Percentiles rank a stretch among this genome's conserved stretches.
These are phyloP conservation scores for Aurantiochytrium sp. DNA, from an alignment of 108 stramenopile genomes.

Conservation along the genomic window DNA sequence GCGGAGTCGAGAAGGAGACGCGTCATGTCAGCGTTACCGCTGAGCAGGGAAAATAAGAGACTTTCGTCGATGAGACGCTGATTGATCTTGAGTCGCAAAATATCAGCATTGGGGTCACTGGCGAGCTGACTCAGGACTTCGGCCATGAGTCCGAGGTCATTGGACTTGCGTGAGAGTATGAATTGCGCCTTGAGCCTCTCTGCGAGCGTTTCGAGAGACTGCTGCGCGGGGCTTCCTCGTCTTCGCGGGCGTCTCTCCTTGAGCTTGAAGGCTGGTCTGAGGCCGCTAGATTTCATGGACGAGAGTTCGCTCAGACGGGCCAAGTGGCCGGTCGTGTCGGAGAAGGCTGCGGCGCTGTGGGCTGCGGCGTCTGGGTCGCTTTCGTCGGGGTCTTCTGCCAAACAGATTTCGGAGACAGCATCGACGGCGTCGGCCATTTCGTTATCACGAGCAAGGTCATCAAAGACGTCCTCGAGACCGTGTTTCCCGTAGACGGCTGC, in stretches of 20 bases:
- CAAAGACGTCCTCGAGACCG: background rate
- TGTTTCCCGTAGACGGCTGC: background rate
- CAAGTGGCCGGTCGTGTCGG: no score
- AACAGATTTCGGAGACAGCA: no score
- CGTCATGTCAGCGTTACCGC: background rate
- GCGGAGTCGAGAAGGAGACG: background rate
- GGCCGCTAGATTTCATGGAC: background rate
- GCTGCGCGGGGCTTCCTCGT: background rate
- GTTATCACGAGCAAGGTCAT: background rate
- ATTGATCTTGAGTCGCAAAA: background rate
- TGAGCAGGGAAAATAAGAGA: background rate
- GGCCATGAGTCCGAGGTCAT: background rate
- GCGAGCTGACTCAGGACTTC: background rate
- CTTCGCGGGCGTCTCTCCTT: background rate
- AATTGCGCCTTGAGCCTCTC: background rate
- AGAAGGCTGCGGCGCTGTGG: no score
- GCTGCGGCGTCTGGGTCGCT: no score
- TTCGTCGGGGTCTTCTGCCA: no score
- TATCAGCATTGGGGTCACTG: background rate
- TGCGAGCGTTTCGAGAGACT: background rate
- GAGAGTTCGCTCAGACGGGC: background rate
- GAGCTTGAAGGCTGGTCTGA: background rate
- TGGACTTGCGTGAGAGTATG: background rate
- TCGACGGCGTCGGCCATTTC: background rate
- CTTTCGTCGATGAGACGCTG: background rate